Base-by-base conservation (phyloP, 164 flowering plant species). In the Magnolia sinica region DNA sequence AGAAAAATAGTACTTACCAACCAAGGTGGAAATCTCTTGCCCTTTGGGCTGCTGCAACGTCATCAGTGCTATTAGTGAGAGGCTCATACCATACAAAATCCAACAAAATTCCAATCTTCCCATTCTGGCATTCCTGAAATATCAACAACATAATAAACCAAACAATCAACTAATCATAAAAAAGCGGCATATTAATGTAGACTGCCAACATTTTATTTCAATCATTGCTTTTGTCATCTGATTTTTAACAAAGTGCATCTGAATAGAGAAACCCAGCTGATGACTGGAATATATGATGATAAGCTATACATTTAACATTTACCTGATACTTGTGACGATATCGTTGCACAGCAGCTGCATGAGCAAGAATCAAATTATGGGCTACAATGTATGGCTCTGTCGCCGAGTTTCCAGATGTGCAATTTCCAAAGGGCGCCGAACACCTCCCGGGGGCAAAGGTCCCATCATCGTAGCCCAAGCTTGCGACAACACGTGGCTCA, bases 61-160 rank as follows among this genome's bases (percentile, higher is more conserved):
- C 82, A 18, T 45, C 73, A 18, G 72, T 79, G 8, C 59, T 27
- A 8, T 50, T 61, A n/a, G 79, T 76, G 16, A 79, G 76, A 76
- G 82, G 82, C 61, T 79, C 82, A 76, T 66, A 79, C 82, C 82
- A 79, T 16, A 72, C 79, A 76, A 79, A 79, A 68, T 76, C 79
- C 55, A 79, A 49, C 19, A 79, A 73, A 73, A 78, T 78, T 19
- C 80, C 80, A 10, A 74, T 78, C 70, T 64, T 59, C 18, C 80
- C 76, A 72, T 76, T 59, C 52, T 79, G 77, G 11, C 27, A 18
- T 27, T 49, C 51, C 81, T 79, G 70, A 18, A 14, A 14, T 8
- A 27, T 22, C 37, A n/a, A 31, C 23, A 10, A n/a, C 45, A 27
- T 63, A 7, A 63, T n/a, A n/a, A n/a, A 73, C 6, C 1, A 64